Evolutionary conservation across 2,329 filamentous ascomycete genomes (phyloP).

Genomic region (Westerdykella sp.): DNA sequence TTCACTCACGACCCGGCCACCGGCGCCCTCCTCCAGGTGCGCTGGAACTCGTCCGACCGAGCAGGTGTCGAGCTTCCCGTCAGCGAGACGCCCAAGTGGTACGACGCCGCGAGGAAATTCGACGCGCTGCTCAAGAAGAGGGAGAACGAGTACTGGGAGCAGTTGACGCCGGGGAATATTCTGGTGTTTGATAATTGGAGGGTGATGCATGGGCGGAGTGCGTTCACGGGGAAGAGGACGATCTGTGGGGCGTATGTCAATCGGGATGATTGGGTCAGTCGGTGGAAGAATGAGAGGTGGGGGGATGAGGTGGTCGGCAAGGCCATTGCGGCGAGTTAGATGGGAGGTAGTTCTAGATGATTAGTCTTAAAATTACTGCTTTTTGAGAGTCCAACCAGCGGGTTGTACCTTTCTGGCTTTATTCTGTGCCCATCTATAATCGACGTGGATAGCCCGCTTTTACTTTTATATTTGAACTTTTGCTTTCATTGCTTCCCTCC

Average conservation of each 20-base stretch:
- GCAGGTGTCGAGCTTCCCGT: conserved; percentile 58
- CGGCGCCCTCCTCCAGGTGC: conserved; percentile 54
- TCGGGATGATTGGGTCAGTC: conserved; percentile 6
- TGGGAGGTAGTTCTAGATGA: too few relatives aligned
- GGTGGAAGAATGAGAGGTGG: background rate
- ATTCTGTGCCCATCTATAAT: too few relatives aligned
- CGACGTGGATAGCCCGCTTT: too few relatives aligned
- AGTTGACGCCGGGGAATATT: conserved; percentile 70
- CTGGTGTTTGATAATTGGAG: conserved; percentile 98
- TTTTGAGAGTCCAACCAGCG: too few relatives aligned
- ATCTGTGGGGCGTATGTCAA: conserved; percentile 87
- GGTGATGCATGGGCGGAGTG: conserved; percentile 77
- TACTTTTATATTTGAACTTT: too few relatives aligned
- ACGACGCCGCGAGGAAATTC: conserved; percentile 70
- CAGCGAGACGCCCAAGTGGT: conserved; percentile 59
- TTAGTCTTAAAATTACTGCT: too few relatives aligned
- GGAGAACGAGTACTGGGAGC: conserved; percentile 69
- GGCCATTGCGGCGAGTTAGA: background rate
- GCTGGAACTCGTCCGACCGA: conserved; percentile 93
- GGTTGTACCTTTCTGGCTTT: too few relatives aligned
- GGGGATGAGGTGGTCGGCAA: background rate
- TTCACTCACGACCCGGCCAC: conserved; percentile 53
- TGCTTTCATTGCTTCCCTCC: too few relatives aligned
- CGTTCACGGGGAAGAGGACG: conserved; percentile 75
- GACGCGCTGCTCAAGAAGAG: conserved; percentile 60